These are phyloP conservation scores for Selaginella moellendorffii DNA, from an alignment of 75 land plant species.

Conservation along the genomic window DNA sequence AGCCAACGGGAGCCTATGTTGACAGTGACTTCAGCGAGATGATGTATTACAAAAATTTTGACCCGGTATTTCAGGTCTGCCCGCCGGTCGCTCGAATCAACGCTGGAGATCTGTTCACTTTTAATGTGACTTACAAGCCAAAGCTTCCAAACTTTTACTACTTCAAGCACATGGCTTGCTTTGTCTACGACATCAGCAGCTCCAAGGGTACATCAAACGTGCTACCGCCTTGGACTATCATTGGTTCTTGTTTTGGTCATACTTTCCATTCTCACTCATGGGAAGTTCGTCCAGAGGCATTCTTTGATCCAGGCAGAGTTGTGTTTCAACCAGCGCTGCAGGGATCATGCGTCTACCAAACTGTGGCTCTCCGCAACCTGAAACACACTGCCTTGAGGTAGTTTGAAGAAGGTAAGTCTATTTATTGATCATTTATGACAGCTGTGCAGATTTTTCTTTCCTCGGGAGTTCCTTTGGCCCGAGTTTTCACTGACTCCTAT, in stretches of 20 bases:
- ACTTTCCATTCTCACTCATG: conserved; percentile 9
- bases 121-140: background rate
- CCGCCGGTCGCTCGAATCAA: background rate
- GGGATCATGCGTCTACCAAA: conserved; percentile 17
- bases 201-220: conserved; percentile 13
- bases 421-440: background rate
- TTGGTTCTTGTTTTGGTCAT: conserved; percentile 11
- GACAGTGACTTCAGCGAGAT: background rate
- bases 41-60: background rate
- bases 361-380: conserved; percentile 14
- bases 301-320: conserved; percentile 11
- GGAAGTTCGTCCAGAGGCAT: conserved; percentile 15
- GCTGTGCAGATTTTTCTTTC: conserved; percentile 20
- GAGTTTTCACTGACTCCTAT: conserved; percentile 24
- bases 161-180: conserved; percentile 8
- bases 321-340: conserved; percentile 21
- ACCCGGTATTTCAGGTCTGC: background rate
- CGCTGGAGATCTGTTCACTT: background rate
- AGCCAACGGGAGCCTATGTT: background rate
- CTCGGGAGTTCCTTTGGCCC: conserved; percentile 9
- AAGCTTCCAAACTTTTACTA: conserved; percentile 14
- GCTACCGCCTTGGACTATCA: conserved; percentile 16
- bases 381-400: conserved; percentile 19
- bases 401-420: background rate
- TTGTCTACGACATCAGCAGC: conserved; percentile 13